Base-by-base conservation (phyloP, 106 monocot genomes). In the Apostasia shenzhenica region DNA sequence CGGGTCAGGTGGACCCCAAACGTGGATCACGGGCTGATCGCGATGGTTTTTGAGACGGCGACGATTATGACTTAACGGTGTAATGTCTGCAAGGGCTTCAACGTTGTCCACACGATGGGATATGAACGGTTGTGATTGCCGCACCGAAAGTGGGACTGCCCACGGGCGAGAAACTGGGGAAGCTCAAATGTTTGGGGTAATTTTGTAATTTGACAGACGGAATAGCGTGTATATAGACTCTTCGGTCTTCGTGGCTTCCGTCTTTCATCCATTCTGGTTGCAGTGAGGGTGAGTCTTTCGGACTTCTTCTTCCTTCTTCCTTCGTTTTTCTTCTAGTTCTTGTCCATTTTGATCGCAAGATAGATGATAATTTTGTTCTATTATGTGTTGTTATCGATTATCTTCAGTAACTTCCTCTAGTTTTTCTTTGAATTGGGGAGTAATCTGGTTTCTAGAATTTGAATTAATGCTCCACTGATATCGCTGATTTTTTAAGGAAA, bases 171-270 rank as follows among this genome's bases (percentile, higher is more conserved):
- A 44, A 11, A 63, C 7, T n/a, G 45, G 10, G 63, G 1, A 46
- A 10, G 5, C 41, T 44, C 1, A 50, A 50, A 48, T n/a, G 1
- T 26, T 9, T 13, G 54, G 73, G 73, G 64, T 6, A 55, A 26
- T 73, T 46, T 26, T 13, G 73, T 73, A 54, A 73, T 73, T 73
- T 55, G 0, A 1, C 45, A 8, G 54, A 45, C 9, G 9, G 46
- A 65, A 41, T 40, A 44, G 54, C 1, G 54, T 64, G 55, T 64
- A 64, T 73, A 73, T 55, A 55, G 26, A 55, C 55, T 41, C 67
- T 4, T 68, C 72, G 40, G 41, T 59, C 14, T 44, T 11, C 14
- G 13, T 14, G 41, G 12, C 61, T 52, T 72, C 72, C 2, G 48
- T 49, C 38, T 54, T 9, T 53, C 1, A 44, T 61, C 41, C 42